Evolutionary conservation across 192 early-diverging fungal species (phyloP), one percentile per base, ranked within the genome.

Genomic region (Lunasporangiospora selenospora): DNA sequence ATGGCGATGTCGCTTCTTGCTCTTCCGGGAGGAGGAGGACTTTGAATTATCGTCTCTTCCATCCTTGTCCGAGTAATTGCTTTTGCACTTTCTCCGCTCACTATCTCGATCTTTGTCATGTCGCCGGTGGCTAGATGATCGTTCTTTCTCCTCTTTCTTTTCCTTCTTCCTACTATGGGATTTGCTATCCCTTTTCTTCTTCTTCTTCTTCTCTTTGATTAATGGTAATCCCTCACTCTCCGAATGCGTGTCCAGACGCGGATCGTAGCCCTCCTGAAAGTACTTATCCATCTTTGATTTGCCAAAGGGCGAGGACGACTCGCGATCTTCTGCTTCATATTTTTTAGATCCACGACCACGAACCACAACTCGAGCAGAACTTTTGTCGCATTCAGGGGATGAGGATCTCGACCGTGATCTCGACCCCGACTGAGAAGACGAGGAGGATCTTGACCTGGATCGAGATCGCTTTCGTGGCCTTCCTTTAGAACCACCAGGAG

Each of bases 261-360:
- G 84, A 65, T 86, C 78, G 62, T 83, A 86, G 16, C 62, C 67
- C 4, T 77, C 65, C 26, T 59, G 36, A 65, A 86, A 86, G 37
- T 86, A 86, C 61, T 81, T 83, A 56, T 86, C 84, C 84, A 86
- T 86, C 15, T 76, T 59, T 2, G 84, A 81, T 13, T 75, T 67
- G 10, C 75, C 58, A 19, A 26, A 71, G n/a, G 75, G 66, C 19
- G 53, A 29, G 23, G 39, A 29, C 5, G 34, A 43, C 18, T 47
- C 27, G 9, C 9, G n/a, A 24, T 18, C 18, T 48, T 24, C 39
- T 46, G 3, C 33, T 7, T 51, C 23, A 30, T 48, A 62, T 46
- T 54, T 39, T 41, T 26, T 38, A 8, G 54, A 39, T 23, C 37
- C 58, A 11, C 47, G 57, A 6, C 63, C 69, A 31, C 77, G 51